Conservation (phyloP, 2,329 filamentous ascomycete species). For the Alternaria sp. region DNA sequence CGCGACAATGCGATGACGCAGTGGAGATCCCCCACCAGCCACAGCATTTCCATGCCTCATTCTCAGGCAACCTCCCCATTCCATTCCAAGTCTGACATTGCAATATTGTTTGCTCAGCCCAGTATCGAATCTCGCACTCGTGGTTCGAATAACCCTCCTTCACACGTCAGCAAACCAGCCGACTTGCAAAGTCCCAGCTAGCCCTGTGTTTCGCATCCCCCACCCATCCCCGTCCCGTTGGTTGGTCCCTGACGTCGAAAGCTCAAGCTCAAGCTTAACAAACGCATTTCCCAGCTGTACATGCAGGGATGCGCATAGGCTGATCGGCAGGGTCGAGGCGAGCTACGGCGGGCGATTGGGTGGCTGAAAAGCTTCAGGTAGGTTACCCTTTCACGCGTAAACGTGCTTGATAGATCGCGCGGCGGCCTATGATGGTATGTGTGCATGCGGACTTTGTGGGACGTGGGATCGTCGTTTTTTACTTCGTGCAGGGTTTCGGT, state of each 20-base stretch:
- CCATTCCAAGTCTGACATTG: background rate
- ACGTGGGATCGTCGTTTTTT: background rate
- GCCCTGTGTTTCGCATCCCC: background rate
- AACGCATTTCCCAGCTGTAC: background rate
- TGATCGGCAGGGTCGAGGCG: constrained; percentile 17
- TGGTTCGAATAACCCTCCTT: background rate
- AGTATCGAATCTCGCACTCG: background rate
- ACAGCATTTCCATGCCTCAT: background rate
- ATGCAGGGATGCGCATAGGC: constrained; percentile 9
- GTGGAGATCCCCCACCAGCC: constrained; percentile 1
- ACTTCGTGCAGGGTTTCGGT: background rate
- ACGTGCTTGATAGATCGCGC: background rate
- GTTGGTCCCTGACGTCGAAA: background rate
- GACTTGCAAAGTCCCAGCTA: too few species aligned
- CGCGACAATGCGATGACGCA: background rate
- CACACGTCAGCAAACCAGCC: background rate
- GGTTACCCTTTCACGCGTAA: background rate
- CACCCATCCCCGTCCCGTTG: background rate
- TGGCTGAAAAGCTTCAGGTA: constrained; percentile 5
- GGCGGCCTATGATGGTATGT: background rate
- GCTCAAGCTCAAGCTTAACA: background rate
- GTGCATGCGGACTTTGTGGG: background rate
- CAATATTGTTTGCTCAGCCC: background rate
- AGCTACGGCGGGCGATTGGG: constrained; percentile 12
- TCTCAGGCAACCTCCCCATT: background rate